Base-by-base conservation (phyloP, 768 basidiomycete species). In the Vararia minispora region DNA sequence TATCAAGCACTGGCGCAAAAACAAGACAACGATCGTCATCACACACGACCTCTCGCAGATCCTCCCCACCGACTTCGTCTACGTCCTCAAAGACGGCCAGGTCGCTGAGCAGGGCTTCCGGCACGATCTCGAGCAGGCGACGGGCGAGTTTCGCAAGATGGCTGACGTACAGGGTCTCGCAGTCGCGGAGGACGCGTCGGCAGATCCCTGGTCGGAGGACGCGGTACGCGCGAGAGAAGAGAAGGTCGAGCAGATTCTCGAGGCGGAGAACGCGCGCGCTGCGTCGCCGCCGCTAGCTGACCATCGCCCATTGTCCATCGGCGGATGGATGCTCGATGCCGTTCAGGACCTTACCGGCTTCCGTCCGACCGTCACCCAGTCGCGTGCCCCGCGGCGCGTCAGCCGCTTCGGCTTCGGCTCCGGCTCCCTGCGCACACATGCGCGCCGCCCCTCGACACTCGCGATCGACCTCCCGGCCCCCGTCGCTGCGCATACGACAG, bases 41-140 rank as follows among this genome's bases (percentile, higher is more conserved):
- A 97, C 94, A 0, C 94, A 98, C 58, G 95, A 98, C 49, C 74
- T 98, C 13, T 79, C 80, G 1, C 86, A 91, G 47, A 83, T 99
- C 46, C 59, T 60, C 16, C 37, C 61, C 0, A 57, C 64, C 11
- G 92, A 97, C 57, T 97, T 95, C 47, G 87, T 95, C 10, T 95
- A 98, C 54, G 85, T 97, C 3, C 77, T 98, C 65, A 75, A 78
- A 47, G 68, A 76, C 14, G 94, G 92, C 0, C 49, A 55, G 0
- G 74, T 95, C 22, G 80, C 80, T 33, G 88, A 98, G 54, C 83
- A 89, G 50, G 95, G 95, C 1, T 94, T 76, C 58, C 74, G 90
- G 2, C 58, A 58, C 2, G 92, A 94, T 52, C 69, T 97, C 35
- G 85, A 89, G 53, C 55, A 46, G 12, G 59, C 52, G 3, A 54